Evolutionary conservation across 257 asterid species (phyloP).

Genomic region (Linderniella brevidens): DNA sequence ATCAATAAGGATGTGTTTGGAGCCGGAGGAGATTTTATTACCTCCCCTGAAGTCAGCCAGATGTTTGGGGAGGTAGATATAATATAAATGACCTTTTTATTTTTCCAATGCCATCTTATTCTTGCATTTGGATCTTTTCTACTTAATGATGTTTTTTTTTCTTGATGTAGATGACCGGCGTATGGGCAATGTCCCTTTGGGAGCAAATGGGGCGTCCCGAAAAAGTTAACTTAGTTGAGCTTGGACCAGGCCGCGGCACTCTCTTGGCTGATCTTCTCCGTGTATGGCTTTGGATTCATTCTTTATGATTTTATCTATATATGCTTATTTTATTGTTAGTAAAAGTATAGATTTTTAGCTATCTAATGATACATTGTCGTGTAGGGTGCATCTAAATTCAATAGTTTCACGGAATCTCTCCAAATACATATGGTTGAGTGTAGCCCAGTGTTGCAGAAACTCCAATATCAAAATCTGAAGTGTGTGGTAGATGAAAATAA

Average conservation of each 20-base stretch:
- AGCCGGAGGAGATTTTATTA: conserved; percentile 78
- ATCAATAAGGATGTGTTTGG: conserved; percentile 94
- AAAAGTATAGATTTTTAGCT: conserved; percentile 1
- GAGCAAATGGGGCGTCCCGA: conserved; percentile 93
- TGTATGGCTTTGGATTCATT: conserved; percentile 22
- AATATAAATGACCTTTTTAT: not conserved
- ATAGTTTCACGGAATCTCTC: conserved; percentile 54
- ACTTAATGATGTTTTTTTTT: conserved; percentile 5
- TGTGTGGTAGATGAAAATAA: conserved; percentile 29
- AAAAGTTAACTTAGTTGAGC: conserved; percentile 72
- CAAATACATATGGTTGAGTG: conserved; percentile 87
- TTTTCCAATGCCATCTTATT: not conserved
- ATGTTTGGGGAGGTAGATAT: conserved; percentile 88
- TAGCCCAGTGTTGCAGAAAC: conserved; percentile 66
- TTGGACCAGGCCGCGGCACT: conserved; percentile 99
- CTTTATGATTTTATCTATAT: not conserved
- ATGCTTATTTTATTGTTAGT: conserved; percentile 1
- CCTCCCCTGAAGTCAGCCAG: conserved; percentile 99
- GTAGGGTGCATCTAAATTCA: conserved; percentile 71
- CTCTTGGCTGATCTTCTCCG: conserved; percentile 91
- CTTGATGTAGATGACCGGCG: conserved; percentile 62
- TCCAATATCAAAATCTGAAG: conserved; percentile 66
- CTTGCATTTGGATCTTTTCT: conserved; percentile 2
- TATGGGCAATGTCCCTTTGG: conserved; percentile 98
- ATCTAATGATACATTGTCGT: conserved; percentile 5